Evolutionary conservation across 176 grass and related monocot species (phyloP).

Genomic region (Triticum urartu): DNA sequence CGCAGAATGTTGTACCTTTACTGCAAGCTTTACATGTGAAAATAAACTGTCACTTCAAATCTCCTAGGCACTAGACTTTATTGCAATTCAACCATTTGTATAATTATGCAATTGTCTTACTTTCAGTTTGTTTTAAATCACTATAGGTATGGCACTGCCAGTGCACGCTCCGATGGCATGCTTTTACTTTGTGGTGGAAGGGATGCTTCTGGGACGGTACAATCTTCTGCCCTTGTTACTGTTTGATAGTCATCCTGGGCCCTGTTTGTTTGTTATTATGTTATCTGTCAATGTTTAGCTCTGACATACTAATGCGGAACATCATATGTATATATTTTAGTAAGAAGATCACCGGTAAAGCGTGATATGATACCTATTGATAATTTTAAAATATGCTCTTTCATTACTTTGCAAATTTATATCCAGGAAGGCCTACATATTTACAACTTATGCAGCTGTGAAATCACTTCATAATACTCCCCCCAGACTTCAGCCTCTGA

Average conservation of each 20-base stretch:
- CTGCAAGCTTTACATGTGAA: slow-evolving; percentile 17
- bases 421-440: slow-evolving; percentile 11
- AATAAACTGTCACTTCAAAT: slow-evolving; percentile 18
- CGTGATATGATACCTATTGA: background rate
- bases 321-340: slow-evolving; percentile 9
- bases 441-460: background rate
- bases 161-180: slow-evolving; percentile 97
- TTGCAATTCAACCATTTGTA: slow-evolving; percentile 19
- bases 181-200: slow-evolving; percentile 98
- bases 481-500: background rate
- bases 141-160: slow-evolving; percentile 92
- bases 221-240: slow-evolving; percentile 29
- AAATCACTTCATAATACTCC: background rate
- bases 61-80: background rate
- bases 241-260: slow-evolving; percentile 17
- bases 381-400: background rate
- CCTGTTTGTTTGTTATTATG: slow-evolving; percentile 18
- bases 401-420: slow-evolving; percentile 5
- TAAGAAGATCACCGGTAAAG: background rate
- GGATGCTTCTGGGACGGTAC: slow-evolving; percentile 89
- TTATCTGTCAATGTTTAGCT: slow-evolving; percentile 21
- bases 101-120: slow-evolving; percentile 28
- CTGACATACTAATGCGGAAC: background rate
- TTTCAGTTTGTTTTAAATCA: slow-evolving; percentile 31
- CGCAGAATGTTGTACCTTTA: background rate